Evolutionary conservation across 2,329 filamentous ascomycete genomes (phyloP), one percentile per base, ranked within the genome.

Genomic region (Aspergillus novoparasiticus): DNA sequence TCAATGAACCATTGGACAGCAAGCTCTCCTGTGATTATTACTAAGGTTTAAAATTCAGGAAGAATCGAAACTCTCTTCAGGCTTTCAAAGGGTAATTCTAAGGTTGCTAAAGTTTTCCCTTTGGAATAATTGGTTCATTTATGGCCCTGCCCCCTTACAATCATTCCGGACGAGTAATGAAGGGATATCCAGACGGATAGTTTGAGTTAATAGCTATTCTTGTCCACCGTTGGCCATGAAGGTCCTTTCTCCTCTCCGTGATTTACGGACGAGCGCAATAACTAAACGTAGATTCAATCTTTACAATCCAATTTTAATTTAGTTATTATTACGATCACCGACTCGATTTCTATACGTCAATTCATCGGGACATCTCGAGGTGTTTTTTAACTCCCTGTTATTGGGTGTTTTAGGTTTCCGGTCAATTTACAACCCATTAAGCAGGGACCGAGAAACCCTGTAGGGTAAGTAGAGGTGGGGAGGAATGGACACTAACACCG

Each of bases 111-210:
- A 55, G 51, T 26, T 39, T 39, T 39, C 8, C 57, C 62, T 60
- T 45, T 43, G 23, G 51, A 63, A 62, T 66, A 58, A 65, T 68
- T 67, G 67, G 62, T 12, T 62, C 55, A 57, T 58, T 58, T 64
- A 39, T 59, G 59, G 61, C 58, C 54, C 58, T 50, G 39, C 58
- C 59, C 34, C 58, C 62, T 54, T 68, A 53, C 64, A 61, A 68
- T 61, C 63, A 66, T 68, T 66, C 63, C 65, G 45, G 56, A 39
- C 57, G 57, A 65, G 66, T 64, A 64, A 68, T 67, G 66, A 69
- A 69, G 67, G 67, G 65, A 61, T 68, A 58, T 28, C 11, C 45
- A 51, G 26, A 41, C 41, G 45, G 23, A 51, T 26, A 39, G 54
- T n/a, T 12, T 39, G 26, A 30, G 43, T 23, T 34, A 3, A 36